Evolutionary conservation across 2,329 filamentous ascomycete genomes (phyloP).

Genomic region (Juglanconis sp.): DNA sequence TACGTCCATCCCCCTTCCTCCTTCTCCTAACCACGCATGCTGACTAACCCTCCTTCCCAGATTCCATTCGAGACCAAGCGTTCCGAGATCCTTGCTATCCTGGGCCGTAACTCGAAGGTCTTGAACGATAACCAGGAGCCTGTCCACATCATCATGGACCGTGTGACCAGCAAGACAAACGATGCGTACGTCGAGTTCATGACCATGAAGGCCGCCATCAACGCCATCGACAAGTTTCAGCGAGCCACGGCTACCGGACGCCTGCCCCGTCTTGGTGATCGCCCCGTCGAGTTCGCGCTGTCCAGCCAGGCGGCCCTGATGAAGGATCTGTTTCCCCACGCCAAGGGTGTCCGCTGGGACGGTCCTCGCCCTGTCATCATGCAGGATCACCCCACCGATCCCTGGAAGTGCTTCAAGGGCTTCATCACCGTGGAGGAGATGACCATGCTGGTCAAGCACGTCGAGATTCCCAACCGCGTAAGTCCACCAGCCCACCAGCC

Average conservation of each 20-base stretch:
- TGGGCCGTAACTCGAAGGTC: conserved; percentile 56
- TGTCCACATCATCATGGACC: conserved; percentile 63
- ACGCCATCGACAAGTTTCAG: conserved; percentile 48
- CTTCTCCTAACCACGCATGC: neutral
- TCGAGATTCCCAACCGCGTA: conserved; percentile 60
- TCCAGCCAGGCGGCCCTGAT: conserved; percentile 56
- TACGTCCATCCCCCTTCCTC: conserved; percentile 29
- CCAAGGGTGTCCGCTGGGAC: conserved; percentile 54
- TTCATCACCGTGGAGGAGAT: conserved; percentile 63
- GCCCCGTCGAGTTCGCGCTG: conserved; percentile 54
- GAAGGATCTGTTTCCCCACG: conserved; percentile 59
- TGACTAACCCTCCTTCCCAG: neutral
- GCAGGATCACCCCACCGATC: conserved; percentile 33
- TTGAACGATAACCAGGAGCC: conserved; percentile 53
- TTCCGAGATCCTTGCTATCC: conserved; percentile 53
- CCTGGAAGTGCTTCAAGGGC: conserved; percentile 54
- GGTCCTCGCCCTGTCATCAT: conserved; percentile 41
- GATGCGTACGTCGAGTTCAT: conserved; percentile 60
- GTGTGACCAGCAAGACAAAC: conserved; percentile 59
- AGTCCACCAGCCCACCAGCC: conserved; percentile 25
- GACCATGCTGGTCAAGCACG: conserved; percentile 61
- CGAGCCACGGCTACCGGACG: conserved; percentile 37
- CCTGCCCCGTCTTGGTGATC: conserved; percentile 51
- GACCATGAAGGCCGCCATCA: conserved; percentile 49
- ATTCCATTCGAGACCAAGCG: neutral